Percentiles rank a stretch among this genome's conserved stretches.
These are phyloP conservation scores for Verticillium alfalfae DNA, from an alignment of 2,329 filamentous ascomycete species.

Conservation along the genomic window DNA sequence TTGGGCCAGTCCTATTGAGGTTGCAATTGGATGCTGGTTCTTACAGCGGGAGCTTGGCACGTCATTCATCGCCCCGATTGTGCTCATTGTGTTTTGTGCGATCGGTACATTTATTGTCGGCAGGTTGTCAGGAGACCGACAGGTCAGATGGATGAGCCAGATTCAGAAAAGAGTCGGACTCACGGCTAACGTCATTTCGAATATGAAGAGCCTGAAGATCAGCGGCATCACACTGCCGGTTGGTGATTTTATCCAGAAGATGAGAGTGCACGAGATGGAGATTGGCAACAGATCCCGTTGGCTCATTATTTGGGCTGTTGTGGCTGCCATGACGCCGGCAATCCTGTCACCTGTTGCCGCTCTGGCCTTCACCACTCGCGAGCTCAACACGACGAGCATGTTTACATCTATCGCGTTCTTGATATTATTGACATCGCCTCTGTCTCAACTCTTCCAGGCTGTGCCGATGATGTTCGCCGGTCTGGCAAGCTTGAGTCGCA, in stretches of 20 bases:
- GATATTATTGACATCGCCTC: constrained; percentile 23
- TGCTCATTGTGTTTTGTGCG: constrained; percentile 18
- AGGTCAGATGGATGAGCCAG: constrained; percentile 21
- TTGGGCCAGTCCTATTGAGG: constrained; percentile 26
- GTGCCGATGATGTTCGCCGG: constrained; percentile 23
- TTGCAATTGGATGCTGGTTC: constrained; percentile 24
- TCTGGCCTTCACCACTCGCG: constrained; percentile 17
- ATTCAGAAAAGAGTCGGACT: constrained; percentile 20
- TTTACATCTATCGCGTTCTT: constrained; percentile 27
- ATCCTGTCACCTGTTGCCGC: constrained; percentile 28
- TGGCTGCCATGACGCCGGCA: constrained; percentile 25
- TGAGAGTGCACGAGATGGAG: constrained; percentile 17
- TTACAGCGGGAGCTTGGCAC: constrained; percentile 22
- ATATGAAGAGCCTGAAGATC: constrained; percentile 21
- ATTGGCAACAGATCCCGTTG: constrained; percentile 15
- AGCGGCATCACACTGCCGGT: constrained; percentile 22
- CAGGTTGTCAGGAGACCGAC: constrained; percentile 13
- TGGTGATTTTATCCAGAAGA: constrained; percentile 12
- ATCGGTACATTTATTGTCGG: constrained; percentile 10
- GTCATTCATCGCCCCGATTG: constrained; percentile 23
- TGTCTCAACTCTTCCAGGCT: constrained; percentile 23
- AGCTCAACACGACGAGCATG: constrained; percentile 17
- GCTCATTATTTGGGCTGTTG: constrained; percentile 18
- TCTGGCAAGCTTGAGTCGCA: constrained; percentile 13
- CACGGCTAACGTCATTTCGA: constrained; percentile 15